Evolutionary conservation across 352 stramenopile species (phyloP).

Genomic region (Pythium phragmitis): DNA sequence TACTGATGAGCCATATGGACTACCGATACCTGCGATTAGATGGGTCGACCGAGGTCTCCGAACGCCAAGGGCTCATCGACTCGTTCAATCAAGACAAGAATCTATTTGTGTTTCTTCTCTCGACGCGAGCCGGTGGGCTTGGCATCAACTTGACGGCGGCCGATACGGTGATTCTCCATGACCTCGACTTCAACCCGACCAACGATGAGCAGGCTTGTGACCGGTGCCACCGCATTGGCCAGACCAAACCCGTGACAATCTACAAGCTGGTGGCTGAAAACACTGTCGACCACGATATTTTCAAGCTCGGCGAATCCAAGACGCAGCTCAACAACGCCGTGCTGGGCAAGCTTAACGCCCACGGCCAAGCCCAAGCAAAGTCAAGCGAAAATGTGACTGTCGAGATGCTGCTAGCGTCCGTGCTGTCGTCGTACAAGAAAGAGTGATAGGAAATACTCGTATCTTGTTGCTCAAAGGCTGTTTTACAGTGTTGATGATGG

Average conservation of each 20-base stretch:
- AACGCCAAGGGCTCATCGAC: conserved; percentile 82
- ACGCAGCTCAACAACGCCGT: conserved; percentile 87
- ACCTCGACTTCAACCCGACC: conserved; percentile 87
- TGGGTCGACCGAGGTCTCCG: conserved; percentile 69
- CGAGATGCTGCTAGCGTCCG: conserved; percentile 79
- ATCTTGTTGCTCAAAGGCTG: neutral
- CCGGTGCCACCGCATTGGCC: conserved; percentile 89
- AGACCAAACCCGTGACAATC: conserved; percentile 88
- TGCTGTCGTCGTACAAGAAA: conserved; percentile 79
- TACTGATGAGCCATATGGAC: conserved; percentile 75
- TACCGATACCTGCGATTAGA: conserved; percentile 81
- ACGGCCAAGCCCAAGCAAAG: conserved; percentile 37
- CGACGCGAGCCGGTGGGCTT: conserved; percentile 95
- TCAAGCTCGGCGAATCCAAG: conserved; percentile 82
- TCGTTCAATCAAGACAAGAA: conserved; percentile 87
- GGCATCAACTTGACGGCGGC: conserved; percentile 97
- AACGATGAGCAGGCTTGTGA: conserved; percentile 88
- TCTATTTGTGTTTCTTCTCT: conserved; percentile 97
- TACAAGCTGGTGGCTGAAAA: conserved; percentile 91
- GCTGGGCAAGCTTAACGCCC: conserved; percentile 78
- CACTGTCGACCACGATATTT: conserved; percentile 93
- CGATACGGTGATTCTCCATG: conserved; percentile 87
- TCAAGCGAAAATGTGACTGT: conserved; percentile 46
- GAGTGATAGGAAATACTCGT: conserved; percentile 15
- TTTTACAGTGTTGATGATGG: too few species aligned